A percentile compares a stretch with the other conserved stretches of the same genome.
phyloP scores from a whole-genome alignment of 2,329 filamentous ascomycete species.

The Claviceps monticola region DNA sequence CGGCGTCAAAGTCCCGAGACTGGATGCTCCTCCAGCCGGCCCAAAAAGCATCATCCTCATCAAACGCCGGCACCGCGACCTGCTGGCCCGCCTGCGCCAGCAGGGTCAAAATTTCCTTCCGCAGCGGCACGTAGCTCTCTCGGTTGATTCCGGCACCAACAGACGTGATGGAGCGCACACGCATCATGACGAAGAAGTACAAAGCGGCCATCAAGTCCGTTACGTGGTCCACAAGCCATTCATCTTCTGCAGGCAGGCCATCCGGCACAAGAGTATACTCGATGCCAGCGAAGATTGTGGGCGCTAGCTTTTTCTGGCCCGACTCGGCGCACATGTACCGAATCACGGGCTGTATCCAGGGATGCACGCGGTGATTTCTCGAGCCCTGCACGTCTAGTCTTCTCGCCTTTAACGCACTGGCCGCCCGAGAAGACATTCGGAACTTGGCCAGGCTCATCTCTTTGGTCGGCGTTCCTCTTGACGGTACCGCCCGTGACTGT shows the following conservation, averaged over 20 bases:
- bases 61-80: slow-evolving; percentile 21
- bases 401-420: slow-evolving; percentile 28
- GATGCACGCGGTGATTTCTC: slow-evolving; percentile 31
- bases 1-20: slow-evolving; percentile 44
- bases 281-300: slow-evolving; percentile 62
- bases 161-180: slow-evolving; percentile 28
- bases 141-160: slow-evolving; percentile 25
- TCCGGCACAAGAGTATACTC: slow-evolving; percentile 37
- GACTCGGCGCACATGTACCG: slow-evolving; percentile 49
- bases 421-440: slow-evolving; percentile 20
- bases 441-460: slow-evolving; percentile 29
- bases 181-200: slow-evolving; percentile 44
- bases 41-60: slow-evolving; percentile 35
- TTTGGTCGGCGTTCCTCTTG: slow-evolving; percentile 32
- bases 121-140: slow-evolving; percentile 29
- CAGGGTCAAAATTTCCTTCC: slow-evolving; percentile 32
- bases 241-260: slow-evolving; percentile 31
- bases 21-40: slow-evolving; percentile 36
- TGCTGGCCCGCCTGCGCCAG: slow-evolving; percentile 27
- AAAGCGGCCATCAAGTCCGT: slow-evolving; percentile 45
- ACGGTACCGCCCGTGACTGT: slow-evolving; percentile 20
- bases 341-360: slow-evolving; percentile 58
- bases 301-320: slow-evolving; percentile 46
- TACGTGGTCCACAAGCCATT: slow-evolving; percentile 34
- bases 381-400: slow-evolving; percentile 11